Evolutionary conservation across 2,329 filamentous ascomycete genomes (phyloP), one percentile per base, ranked within the genome.

Genomic region (Neonectria faginata): DNA sequence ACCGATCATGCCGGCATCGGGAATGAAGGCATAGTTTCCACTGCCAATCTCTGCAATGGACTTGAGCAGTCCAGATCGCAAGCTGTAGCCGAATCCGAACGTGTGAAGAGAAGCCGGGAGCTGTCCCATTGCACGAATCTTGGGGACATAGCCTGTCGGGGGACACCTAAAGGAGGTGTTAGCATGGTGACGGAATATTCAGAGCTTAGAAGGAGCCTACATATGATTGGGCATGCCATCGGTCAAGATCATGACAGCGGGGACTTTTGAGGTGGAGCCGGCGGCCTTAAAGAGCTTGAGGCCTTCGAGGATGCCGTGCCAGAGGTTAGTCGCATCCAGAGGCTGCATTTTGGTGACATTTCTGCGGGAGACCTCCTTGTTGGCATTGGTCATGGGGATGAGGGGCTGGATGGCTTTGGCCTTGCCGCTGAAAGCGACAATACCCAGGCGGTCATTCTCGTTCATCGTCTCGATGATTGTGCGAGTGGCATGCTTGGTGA

Each of bases 21-120:
- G 85, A 18, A 90, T 89, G 67, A 89, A 90, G 9, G 85, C 79
- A 62, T 88, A 90, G 72, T 83, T 87, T 1, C 88, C 88, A 3
- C 82, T 79, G 0, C 85, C 83, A 52, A 85, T 77, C 69, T 89
- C 87, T 1, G 87, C 83, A 51, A 90, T 86, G 2, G 86, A 86
- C 75, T 88, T 87, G 58, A 90, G 79, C 18, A 89, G 76, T 0
- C 84, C 85, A 0, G 87, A 72, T 10, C 69, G 55, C 3, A 79
- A 70, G 10, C 61, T 57, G 51, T 80, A 80, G 5, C 78, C 78
- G 53, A 80, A 80, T 5, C 77, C 78, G 48, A 80, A 80, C 0
- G 78, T 80, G 59, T 79, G 77, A 1, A 80, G 83, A 0, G 80
- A 79, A 12, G 85, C 80, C 3, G 80, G 79, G 1, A 85, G 74